These are phyloP conservation scores for Houttuynia cordata DNA, from an alignment of 164 flowering plant genomes.

Conservation along the genomic window DNA sequence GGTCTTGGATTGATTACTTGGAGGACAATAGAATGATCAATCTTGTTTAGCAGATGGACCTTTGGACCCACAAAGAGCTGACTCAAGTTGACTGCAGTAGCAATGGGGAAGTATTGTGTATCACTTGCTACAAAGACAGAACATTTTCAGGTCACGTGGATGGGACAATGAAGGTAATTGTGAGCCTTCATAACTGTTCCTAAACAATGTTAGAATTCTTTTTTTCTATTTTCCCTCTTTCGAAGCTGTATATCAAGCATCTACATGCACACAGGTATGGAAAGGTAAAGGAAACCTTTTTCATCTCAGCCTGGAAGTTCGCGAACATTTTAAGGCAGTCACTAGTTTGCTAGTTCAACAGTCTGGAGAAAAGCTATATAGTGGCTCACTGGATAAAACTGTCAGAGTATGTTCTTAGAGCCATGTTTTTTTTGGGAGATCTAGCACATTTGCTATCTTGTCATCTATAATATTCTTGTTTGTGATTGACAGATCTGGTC, in stretches of 20 bases:
- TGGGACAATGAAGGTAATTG: constrained; percentile 62
- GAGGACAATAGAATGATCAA: background rate
- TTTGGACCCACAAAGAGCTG: constrained; percentile 67
- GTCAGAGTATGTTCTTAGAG: constrained; percentile 47
- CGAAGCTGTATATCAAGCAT: background rate
- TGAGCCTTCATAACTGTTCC: background rate
- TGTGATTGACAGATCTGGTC: constrained; percentile 50
- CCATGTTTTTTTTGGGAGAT: background rate
- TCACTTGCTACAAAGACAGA: constrained; percentile 45
- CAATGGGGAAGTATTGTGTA: constrained; percentile 56
- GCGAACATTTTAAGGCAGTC: constrained; percentile 62
- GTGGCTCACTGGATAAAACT: constrained; percentile 69
- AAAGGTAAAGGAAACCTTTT: constrained; percentile 37
- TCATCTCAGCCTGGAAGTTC: constrained; percentile 49
- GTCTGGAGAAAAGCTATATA: constrained; percentile 49
- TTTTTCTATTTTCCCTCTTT: too few relatives aligned
- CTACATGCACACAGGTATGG: constrained; percentile 42
- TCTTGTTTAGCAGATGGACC: constrained; percentile 26
- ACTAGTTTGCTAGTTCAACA: constrained; percentile 48
- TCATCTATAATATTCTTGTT: background rate
- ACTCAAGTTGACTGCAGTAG: constrained; percentile 50
- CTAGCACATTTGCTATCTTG: background rate
- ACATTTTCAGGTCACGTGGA: constrained; percentile 78
- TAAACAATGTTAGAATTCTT: too few relatives aligned
- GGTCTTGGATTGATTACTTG: background rate